Evolutionary conservation across 345 rosid species (phyloP).

Genomic region (Diplotaxis tenuifolia): DNA sequence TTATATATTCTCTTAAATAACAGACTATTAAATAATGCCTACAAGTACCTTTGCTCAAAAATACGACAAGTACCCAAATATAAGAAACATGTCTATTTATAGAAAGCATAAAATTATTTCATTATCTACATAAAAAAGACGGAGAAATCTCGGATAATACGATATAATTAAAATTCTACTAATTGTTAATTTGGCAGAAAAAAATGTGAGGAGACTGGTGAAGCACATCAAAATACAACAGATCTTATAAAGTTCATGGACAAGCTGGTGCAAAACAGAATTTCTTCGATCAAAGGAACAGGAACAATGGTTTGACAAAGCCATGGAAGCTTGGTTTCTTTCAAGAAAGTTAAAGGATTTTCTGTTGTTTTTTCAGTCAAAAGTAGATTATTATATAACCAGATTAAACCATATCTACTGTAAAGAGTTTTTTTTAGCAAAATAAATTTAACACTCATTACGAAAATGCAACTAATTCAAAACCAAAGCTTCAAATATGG

Average conservation of each 20-base stretch:
- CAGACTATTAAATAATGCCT: neutral
- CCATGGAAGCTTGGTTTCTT: neutral
- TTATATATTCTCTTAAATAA: neutral
- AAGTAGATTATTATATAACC: neutral
- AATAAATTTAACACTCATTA: no score
- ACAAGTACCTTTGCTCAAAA: no score
- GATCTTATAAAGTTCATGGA: neutral
- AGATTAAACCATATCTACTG: neutral
- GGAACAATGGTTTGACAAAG: no score
- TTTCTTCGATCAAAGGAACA: neutral
- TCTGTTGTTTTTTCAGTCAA: neutral
- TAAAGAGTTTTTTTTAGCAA: neutral
- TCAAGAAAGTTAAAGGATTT: neutral
- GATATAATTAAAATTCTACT: neutral
- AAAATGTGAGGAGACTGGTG: neutral
- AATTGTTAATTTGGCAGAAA: neutral
- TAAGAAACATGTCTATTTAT: neutral
- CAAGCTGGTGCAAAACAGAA: neutral
- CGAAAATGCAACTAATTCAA: neutral
- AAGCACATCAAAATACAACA: neutral
- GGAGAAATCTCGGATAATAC: neutral
- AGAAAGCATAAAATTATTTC: neutral
- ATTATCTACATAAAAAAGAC: neutral
- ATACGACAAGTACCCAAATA: neutral
- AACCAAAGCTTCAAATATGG: neutral